Evolutionary conservation across 2,329 filamentous ascomycete species (phyloP).

Genomic region (Alternaria dauci): DNA sequence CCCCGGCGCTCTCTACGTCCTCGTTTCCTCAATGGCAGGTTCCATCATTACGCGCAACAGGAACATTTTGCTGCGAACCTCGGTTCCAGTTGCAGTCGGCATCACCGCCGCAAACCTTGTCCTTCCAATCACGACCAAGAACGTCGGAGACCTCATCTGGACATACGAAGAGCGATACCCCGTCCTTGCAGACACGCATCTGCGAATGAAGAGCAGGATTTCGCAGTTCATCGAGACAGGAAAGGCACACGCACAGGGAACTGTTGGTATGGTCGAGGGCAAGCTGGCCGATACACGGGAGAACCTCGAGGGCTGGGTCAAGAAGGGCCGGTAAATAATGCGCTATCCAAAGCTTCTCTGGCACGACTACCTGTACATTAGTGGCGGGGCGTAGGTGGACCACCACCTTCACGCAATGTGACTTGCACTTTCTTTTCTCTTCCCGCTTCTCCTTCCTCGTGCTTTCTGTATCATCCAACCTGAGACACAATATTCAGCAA

Average conservation of each 20-base stretch:
- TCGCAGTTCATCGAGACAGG: conserved; percentile 76
- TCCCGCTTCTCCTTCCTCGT: background rate
- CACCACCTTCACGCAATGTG: conserved; percentile 9
- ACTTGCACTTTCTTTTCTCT: conserved; percentile 8
- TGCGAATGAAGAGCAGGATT: conserved; percentile 73
- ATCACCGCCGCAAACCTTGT: conserved; percentile 84
- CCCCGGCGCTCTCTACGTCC: conserved; percentile 88
- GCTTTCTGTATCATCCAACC: background rate
- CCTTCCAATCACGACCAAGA: conserved; percentile 87
- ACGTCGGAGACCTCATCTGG: conserved; percentile 87
- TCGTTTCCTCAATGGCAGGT: conserved; percentile 94
- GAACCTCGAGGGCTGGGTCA: conserved; percentile 86
- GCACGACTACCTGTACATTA: conserved; percentile 29
- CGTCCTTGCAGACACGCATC: conserved; percentile 80
- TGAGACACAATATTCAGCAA: background rate
- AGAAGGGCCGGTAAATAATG: conserved; percentile 76
- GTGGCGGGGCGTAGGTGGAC: conserved; percentile 13
- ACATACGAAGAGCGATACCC: conserved; percentile 91
- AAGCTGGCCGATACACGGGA: conserved; percentile 80
- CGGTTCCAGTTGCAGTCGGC: conserved; percentile 80
- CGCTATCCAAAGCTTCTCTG: conserved; percentile 14
- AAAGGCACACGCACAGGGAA: conserved; percentile 75
- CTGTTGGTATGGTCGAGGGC: conserved; percentile 76
- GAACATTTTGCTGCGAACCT: conserved; percentile 80
- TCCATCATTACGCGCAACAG: conserved; percentile 90